phyloP scores from a whole-genome alignment of 495 filamentous ascomycete species.

The Hypoxylon fragiforme region DNA sequence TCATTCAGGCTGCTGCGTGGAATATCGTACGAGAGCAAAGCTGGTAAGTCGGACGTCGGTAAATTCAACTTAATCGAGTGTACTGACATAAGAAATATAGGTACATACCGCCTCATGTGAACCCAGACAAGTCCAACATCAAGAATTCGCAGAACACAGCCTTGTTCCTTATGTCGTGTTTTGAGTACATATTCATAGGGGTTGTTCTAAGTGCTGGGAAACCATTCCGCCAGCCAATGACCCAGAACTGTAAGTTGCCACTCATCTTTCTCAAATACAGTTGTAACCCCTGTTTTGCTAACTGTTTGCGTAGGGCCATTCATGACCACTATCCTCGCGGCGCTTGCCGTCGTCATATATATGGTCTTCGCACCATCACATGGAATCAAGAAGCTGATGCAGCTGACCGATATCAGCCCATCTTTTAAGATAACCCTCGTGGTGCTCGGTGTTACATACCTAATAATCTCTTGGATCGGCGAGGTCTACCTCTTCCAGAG shows the following conservation, averaged over 20 bases:
- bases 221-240: constrained; percentile 83
- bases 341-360: constrained; percentile 67
- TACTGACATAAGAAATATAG: constrained; percentile 40
- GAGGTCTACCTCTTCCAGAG: constrained; percentile 71
- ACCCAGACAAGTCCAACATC: constrained; percentile 76
- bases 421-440: constrained; percentile 74
- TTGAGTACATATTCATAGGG: constrained; percentile 89
- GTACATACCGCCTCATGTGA: constrained; percentile 77
- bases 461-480: constrained; percentile 66
- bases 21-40: constrained; percentile 70
- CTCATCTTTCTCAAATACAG: too few relatives aligned
- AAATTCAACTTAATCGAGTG: constrained; percentile 6
- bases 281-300: background rate
- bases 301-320: constrained; percentile 66
- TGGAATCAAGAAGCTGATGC: constrained; percentile 75
- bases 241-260: constrained; percentile 67
- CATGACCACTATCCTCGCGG: constrained; percentile 70
- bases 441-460: constrained; percentile 65
- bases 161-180: constrained; percentile 86
- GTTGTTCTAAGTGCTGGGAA: constrained; percentile 86
- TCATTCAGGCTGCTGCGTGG: constrained; percentile 76
- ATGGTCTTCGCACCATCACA: constrained; percentile 74
- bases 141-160: constrained; percentile 90
- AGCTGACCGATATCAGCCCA: constrained; percentile 73
- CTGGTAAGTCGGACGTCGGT: constrained; percentile 60